Evolutionary conservation across 331 rosid genomes (phyloP).

Genomic region (Quercus lobata): DNA sequence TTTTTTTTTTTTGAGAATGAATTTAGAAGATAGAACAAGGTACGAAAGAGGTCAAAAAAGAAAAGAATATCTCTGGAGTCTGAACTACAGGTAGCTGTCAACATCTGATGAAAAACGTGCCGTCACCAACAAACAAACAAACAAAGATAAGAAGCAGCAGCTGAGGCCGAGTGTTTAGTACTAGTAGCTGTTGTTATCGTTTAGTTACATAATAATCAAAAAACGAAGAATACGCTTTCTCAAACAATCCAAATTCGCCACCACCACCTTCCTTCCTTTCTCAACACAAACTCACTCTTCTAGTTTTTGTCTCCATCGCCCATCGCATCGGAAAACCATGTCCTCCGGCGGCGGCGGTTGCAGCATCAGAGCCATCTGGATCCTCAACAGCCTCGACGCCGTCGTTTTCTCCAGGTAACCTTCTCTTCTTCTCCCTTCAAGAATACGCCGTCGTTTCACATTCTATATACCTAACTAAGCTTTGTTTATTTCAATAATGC

Average conservation of each 20-base stretch:
- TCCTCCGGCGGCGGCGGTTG: slow-evolving; percentile 66
- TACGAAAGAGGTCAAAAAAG: too few species aligned
- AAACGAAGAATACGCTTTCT: too few species aligned
- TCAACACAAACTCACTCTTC: too few species aligned
- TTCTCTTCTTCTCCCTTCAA: too few species aligned
- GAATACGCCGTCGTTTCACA: not conserved
- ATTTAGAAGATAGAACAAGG: too few species aligned
- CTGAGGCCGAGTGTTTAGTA: too few species aligned
- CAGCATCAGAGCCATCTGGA: slow-evolving; percentile 90
- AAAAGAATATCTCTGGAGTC: too few species aligned
- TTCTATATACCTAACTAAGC: not conserved
- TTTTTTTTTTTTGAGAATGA: too few species aligned
- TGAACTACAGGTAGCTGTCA: too few species aligned
- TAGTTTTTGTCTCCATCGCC: too few species aligned
- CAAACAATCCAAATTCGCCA: not conserved
- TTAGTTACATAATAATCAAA: not conserved
- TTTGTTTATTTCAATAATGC: not conserved
- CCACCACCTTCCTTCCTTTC: not conserved
- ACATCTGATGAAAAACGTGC: not conserved
- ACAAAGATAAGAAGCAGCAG: not conserved
- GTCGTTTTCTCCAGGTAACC: slow-evolving; percentile 81
- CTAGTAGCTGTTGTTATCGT: not conserved
- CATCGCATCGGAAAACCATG: slow-evolving; percentile 30
- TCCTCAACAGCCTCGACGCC: slow-evolving; percentile 76
- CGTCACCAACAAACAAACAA: not conserved